Evolutionary conservation across 306 rosid genomes (phyloP), one percentile per base, ranked within the genome.

Genomic region (Vigna nakashimae): DNA sequence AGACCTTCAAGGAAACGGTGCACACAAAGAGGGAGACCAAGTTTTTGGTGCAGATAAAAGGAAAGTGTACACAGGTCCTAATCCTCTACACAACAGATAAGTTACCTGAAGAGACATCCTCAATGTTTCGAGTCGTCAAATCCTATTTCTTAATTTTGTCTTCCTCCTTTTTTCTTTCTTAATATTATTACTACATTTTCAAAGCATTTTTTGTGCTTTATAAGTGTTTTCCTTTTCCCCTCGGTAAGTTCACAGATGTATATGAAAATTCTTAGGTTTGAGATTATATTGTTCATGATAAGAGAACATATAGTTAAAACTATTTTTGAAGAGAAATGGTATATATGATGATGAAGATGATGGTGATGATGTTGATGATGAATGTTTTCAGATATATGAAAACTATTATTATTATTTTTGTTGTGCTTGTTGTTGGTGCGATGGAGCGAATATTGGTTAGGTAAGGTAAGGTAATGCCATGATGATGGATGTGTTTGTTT

Each of bases 61-160:
- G 74, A 89, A 90, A 80, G 90, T 92, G 56, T 88, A 88, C 87
- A 92, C 98, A 26, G 98, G 98, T 67, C 98, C 98, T 45, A 92
- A 92, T 74, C 98, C 98, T 88, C 88, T 92, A 56, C 98, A 93
- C 68, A 93, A 93, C 89, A 91, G 97, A 91, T 91, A 86, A 91
- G 89, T 72, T 51, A 73, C 60, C 46, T 59, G 69, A 36, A 71
- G 77, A 65, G 68, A 70, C 70, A 55, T 30, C 43, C 30, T 51
- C 14, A 58, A 55, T 66, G 53, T 66, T 66, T 80, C n/a, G 2
- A 13, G 46, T 58, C 60, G 38, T 83, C 48, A 73, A 65, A 66
- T 83, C 53, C 84, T 48, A 36, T 74, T 63, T 84, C 71, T 80
- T 67, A 17, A 14, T 52, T 57, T 32, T 9, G 22, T 6, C 14